A percentile compares a stretch with the other conserved stretches of the same genome.
These are phyloP conservation scores for Talaromyces atroroseus DNA, from an alignment of 2,329 filamentous ascomycete species.

Conservation along the genomic window DNA sequence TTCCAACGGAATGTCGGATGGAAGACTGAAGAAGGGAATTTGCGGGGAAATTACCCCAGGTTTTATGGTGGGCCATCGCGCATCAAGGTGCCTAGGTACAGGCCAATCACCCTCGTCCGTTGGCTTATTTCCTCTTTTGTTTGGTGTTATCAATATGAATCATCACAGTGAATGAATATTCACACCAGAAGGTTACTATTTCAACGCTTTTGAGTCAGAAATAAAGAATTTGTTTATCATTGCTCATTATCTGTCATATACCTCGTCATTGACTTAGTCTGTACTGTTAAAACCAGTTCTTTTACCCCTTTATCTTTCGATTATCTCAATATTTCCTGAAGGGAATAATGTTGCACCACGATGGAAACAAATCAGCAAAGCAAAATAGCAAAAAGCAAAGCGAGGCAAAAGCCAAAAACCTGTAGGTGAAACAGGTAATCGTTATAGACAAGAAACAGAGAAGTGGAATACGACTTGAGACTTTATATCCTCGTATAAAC, in stretches of 20 bases:
- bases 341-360: not conserved
- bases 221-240: not conserved
- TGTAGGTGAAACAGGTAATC: not conserved
- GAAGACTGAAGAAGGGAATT: not conserved
- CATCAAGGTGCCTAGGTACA: not conserved
- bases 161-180: too few species aligned
- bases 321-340: not conserved
- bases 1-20: not conserved
- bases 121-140: constrained; percentile 4
- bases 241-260: constrained; percentile 1
- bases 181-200: too few species aligned
- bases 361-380: not conserved
- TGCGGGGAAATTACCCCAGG: constrained; percentile 3
- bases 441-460: not conserved
- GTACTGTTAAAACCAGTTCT: constrained; percentile 8
- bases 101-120: not conserved
- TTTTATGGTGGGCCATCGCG: not conserved
- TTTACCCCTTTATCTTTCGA: not conserved
- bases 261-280: constrained; percentile 3
- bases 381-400: not conserved
- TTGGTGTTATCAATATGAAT: not conserved
- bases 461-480: not conserved
- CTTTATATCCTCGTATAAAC: not conserved
- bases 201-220: too few species aligned
- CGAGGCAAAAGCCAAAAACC: not conserved